Conservation (phyloP, 345 rosid species). For the Cardiospermum halicacabum region DNA sequence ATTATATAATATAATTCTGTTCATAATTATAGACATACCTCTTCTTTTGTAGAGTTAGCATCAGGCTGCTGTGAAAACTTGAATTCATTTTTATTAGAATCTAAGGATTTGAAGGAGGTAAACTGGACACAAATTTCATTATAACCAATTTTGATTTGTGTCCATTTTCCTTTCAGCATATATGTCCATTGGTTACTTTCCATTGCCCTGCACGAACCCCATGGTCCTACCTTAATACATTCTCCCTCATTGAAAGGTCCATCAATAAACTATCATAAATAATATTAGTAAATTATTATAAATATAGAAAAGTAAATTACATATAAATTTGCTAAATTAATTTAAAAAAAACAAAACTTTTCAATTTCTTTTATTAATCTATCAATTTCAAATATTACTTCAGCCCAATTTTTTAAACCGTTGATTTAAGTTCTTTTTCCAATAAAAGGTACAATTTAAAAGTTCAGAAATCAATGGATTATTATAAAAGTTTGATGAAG, state of each 20-base stretch:
- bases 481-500: too few species aligned
- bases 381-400: too few species aligned
- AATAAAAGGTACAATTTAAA: too few species aligned
- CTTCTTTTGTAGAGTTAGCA: background rate
- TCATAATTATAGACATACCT: background rate
- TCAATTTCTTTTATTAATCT: too few species aligned
- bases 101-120: background rate
- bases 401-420: too few species aligned
- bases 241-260: background rate
- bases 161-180: background rate
- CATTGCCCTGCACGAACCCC: background rate
- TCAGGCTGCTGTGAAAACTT: background rate
- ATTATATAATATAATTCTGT: too few species aligned
- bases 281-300: background rate
- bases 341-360: too few species aligned
- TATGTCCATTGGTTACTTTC: background rate
- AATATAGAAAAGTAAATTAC: too few species aligned
- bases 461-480: too few species aligned
- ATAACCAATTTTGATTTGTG: background rate
- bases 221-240: conserved; percentile 1
- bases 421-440: too few species aligned
- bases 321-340: too few species aligned
- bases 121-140: background rate
- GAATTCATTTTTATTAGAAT: background rate
- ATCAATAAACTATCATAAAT: background rate